A percentile compares a stretch with the other conserved stretches of the same genome.
Conservation (phyloP, 306 rosid genomes). For the Adenanthera pavonina region DNA sequence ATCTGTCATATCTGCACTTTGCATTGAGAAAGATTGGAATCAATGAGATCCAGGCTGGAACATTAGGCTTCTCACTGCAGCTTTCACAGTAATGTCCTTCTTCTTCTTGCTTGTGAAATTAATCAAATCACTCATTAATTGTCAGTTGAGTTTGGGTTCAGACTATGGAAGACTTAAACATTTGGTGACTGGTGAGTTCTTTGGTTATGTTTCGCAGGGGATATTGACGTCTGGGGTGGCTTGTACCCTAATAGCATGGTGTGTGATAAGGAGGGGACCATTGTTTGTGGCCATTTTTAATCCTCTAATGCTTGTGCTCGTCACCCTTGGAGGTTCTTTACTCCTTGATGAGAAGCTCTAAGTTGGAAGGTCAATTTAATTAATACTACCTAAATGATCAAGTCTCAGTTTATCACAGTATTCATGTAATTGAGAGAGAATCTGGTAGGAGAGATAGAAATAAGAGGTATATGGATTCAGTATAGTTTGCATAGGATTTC, state of each 20-base stretch:
- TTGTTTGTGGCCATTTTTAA: conserved; percentile 51
- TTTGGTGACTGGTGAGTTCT: too few relatives aligned
- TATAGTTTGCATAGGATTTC: too few relatives aligned
- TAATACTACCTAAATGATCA: neutral
- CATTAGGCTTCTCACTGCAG: conserved; percentile 62
- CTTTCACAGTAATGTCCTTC: conserved; percentile 27
- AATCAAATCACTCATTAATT: too few relatives aligned
- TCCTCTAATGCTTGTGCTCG: conserved; percentile 51
- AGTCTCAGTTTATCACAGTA: too few relatives aligned
- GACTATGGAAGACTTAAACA: too few relatives aligned
- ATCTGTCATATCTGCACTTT: conserved; percentile 51
- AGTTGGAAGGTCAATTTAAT: conserved; percentile 45
- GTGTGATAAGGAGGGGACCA: conserved; percentile 51
- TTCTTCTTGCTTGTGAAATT: too few relatives aligned
- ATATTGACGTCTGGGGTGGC: conserved; percentile 47
- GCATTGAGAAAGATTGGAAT: conserved; percentile 61
- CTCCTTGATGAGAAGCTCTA: conserved; percentile 43
- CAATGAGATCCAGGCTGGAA: conserved; percentile 84
- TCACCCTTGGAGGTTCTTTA: conserved; percentile 44
- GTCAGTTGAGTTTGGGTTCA: too few relatives aligned
- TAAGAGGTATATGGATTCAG: too few relatives aligned
- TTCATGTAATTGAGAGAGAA: too few relatives aligned
- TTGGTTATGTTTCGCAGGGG: conserved; percentile 37
- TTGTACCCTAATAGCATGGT: conserved; percentile 42
- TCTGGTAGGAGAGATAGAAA: too few relatives aligned